Evolutionary conservation across 352 stramenopile genomes (phyloP).

Genomic region (Thraustochytrium sp.): DNA sequence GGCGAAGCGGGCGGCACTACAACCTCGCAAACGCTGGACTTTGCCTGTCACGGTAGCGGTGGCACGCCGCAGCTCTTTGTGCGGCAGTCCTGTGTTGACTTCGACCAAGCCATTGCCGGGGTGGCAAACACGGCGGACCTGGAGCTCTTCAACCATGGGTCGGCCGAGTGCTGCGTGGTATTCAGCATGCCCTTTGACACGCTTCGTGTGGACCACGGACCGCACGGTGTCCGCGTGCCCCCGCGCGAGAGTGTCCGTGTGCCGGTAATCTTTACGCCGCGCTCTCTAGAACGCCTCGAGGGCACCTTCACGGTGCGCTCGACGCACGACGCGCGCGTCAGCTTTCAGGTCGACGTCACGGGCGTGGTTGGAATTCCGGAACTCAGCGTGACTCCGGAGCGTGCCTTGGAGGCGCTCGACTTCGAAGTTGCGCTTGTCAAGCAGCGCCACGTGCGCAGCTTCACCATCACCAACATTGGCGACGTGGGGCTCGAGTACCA

Average conservation of each 20-base stretch:
- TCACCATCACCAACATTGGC: constrained; percentile 41
- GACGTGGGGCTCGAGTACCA: constrained; percentile 21
- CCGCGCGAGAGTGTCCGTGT: not conserved
- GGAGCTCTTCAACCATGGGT: not conserved
- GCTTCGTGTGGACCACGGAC: not conserved
- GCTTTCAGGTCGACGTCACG: not conserved
- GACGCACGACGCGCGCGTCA: not conserved
- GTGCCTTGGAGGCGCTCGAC: not conserved
- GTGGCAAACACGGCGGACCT: not conserved
- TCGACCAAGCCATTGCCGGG: not conserved
- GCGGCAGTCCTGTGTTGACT: not conserved
- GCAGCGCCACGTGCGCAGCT: constrained; percentile 32
- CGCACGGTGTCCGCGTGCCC: not conserved
- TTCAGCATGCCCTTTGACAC: constrained; percentile 24
- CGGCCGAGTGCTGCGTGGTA: not conserved
- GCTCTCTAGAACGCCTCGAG: not conserved
- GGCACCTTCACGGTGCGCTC: constrained; percentile 1
- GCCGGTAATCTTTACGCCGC: not conserved
- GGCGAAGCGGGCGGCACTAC: no score
- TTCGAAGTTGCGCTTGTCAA: constrained; percentile 37
- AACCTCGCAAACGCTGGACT: not conserved
- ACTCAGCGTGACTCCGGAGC: constrained; percentile 23
- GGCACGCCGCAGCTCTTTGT: constrained; percentile 3
- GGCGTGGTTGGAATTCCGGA: constrained; percentile 12
- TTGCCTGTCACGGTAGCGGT: not conserved